A percentile compares a stretch with the other conserved stretches of the same genome.
phyloP scores from a whole-genome alignment of 257 asterid species.

The Solanum etuberosum region DNA sequence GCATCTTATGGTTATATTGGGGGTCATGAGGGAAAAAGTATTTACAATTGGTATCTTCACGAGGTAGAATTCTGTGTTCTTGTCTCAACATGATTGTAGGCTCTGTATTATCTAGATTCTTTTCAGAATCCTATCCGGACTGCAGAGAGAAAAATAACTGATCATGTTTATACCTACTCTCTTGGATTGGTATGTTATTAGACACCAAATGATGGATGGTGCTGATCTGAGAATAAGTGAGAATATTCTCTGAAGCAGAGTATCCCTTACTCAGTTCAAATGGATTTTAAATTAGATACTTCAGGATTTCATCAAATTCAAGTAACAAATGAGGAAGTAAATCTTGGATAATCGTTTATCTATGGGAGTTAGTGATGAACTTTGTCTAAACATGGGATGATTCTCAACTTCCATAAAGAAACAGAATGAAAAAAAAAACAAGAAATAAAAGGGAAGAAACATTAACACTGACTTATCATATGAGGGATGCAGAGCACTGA shows the following conservation, averaged over 20 bases:
- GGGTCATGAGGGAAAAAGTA: conserved; percentile 94
- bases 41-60: conserved; percentile 76
- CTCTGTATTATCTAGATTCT: conserved; percentile 1
- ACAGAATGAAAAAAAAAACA: background rate
- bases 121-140: background rate
- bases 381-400: background rate
- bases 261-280: background rate
- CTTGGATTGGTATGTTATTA: background rate
- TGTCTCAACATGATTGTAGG: background rate
- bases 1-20: conserved; percentile 97
- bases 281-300: background rate
- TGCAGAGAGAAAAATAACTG: background rate
- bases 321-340: background rate
- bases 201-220: background rate
- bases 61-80: conserved; percentile 39
- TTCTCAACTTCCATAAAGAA: background rate
- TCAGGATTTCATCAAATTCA: background rate
- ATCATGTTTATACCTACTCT: background rate
- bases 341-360: background rate
- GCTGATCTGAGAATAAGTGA: background rate
- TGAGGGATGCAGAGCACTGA: background rate
- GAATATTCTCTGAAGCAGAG: background rate
- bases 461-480: background rate
- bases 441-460: background rate
- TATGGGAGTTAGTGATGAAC: background rate